Base-by-base conservation (phyloP, 306 rosid species). In the Neltuma alba region DNA sequence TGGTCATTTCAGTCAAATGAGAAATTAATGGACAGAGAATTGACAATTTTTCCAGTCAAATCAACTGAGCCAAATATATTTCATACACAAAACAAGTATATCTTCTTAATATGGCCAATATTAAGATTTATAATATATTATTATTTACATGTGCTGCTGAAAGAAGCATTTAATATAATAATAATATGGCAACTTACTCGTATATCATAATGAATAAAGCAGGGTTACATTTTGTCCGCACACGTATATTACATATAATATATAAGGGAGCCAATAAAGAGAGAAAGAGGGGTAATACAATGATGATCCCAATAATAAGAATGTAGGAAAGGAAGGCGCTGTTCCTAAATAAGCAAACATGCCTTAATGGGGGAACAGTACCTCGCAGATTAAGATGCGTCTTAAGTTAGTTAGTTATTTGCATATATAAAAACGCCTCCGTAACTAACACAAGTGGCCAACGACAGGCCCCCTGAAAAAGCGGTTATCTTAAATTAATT, bases 321-420 rank as follows among this genome's bases (percentile, higher is more conserved):
- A 63, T 13, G 63, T 3, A 10, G 33, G 63, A 11, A 10, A 21
- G 2, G 37, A 23, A 2, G 27, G 20, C 28, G 3, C 12, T 64
- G 80, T 65, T 50, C 40, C 74, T 65, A 47, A 50, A 65, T 23
- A 9, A 45, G 83, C 77, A 70, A 65, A 79, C 81, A 69, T 81
- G 45, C 70, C 76, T 37, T 66, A 48, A 65, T 27, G 31, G 4
- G 84, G 88, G 83, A 76, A 82, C 90, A 87, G 77, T 48, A n/a
- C 50, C 48, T 21, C 55, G 20, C 25, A 60, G 42, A 52, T 69
- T 45, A 70, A 74, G 63, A 62, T 63, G 25, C 67, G 13, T 28
- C 76, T 68, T 41, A 58, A 64, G n/a, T n/a, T n/a, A 84, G 38
- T 67, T 27, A 23, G 70, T 33, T 66, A 65, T 10, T 27, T 27